Base-by-base conservation (phyloP, 495 filamentous ascomycete genomes). In the Pyrenula massariospora region DNA sequence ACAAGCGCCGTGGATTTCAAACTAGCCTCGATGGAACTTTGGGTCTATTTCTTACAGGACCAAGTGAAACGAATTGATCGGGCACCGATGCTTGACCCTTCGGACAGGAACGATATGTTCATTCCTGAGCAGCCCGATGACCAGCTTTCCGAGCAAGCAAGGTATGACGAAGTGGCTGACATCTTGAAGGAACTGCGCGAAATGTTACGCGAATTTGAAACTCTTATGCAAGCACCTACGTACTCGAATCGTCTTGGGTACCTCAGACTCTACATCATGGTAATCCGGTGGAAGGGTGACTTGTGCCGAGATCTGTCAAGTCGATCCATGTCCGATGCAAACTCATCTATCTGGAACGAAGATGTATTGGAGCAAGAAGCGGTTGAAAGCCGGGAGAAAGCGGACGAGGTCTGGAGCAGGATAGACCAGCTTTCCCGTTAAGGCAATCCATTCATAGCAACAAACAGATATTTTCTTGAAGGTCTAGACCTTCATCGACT, bases 11-110 rank as follows among this genome's bases (percentile, higher is more conserved):
- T 78, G 51, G 73, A 79, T 24, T 85, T 87, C 60, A 85, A 85
- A 59, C 80, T 81, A 3, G 80, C 79, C n/a, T 80, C 87, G 79
- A 80, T 86, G 50, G 76, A 76, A 2, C 68, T 85, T 15, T 86
- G 84, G 81, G 73, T 88, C 22, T 84, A 82, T 60, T 73, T 80
- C 19, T 66, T 80, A 1, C 75, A 84, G 56, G 69, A 76, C 54
- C 69, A 77, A 58, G 75, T 71, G 59, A 75, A 69, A 47, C 8
- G 10, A 52, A 52, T 42, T 42, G 31, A 42, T 42, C 5, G 31
- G 31, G 8, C 5, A 56, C 52, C 10, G 56, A 54, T 22, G 56
- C 62, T 11, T 31, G 53, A 42, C 31, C 15, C 31, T 8, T 42
- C 31, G 8, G 31, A 42, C 15, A 8, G 8, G 31, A 42, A 42